Percentiles rank a stretch among this genome's conserved stretches.
These are phyloP conservation scores for Cajanus cajan DNA, from an alignment of 306 rosid genomes.

Conservation along the genomic window DNA sequence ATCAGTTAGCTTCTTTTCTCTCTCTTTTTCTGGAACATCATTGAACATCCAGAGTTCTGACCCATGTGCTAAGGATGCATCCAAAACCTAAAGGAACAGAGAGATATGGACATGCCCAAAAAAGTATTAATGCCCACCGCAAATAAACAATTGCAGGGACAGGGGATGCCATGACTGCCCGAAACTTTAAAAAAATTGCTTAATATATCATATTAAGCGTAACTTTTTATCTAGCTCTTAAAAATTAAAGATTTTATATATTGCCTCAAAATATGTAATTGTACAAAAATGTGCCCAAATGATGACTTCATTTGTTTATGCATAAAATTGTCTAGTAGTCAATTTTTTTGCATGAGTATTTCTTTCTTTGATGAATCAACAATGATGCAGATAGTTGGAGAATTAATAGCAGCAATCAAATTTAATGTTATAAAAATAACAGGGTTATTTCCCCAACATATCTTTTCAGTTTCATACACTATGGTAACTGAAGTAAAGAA, in stretches of 20 bases:
- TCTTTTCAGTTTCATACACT: conserved; percentile 29
- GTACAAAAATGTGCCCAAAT: background rate
- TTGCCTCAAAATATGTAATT: background rate
- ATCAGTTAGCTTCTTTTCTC: conserved; percentile 79
- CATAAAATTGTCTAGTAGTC: background rate
- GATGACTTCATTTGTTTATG: background rate
- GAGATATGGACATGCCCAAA: conserved; percentile 8
- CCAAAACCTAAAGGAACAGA: conserved; percentile 61
- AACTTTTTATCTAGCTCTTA: background rate
- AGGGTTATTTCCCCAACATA: background rate
- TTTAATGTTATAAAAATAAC: conserved; percentile 8
- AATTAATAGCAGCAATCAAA: conserved; percentile 24
- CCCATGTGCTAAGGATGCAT: conserved; percentile 77
- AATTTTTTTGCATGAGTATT: background rate
- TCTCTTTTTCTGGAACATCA: conserved; percentile 81
- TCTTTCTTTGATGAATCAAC: background rate
- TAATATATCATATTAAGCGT: background rate
- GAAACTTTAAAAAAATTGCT: background rate
- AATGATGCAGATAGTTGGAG: background rate
- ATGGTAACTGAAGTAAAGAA: conserved; percentile 30
- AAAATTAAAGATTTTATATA: background rate
- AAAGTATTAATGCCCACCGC: background rate
- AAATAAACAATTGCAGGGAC: conserved; percentile 6
- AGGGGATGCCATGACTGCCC: background rate
- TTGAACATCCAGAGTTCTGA: conserved; percentile 98